Conservation (phyloP, 2,329 filamentous ascomycete genomes). For the Parastagonospora nodorum region DNA sequence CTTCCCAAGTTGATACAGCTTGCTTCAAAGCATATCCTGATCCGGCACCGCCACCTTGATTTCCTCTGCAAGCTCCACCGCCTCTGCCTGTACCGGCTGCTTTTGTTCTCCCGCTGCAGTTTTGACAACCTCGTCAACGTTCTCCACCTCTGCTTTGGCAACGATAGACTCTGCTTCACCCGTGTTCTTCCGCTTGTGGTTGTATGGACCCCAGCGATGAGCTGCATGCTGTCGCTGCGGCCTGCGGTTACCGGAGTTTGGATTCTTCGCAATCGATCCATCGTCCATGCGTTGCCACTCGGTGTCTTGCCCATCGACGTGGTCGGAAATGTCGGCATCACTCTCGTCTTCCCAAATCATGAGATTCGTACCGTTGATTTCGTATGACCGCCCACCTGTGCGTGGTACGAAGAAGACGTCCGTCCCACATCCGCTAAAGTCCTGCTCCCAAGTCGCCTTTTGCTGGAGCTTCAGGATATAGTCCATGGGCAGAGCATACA, state of each 20-base stretch:
- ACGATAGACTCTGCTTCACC: constrained; percentile 27
- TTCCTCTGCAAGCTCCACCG: background rate
- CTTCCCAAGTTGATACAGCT: background rate
- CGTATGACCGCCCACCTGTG: constrained; percentile 42
- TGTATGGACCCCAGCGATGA: constrained; percentile 43
- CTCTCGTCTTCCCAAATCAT: constrained; percentile 50
- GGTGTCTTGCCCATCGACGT: constrained; percentile 43
- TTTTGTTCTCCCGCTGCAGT: constrained; percentile 13
- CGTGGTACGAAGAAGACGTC: constrained; percentile 45
- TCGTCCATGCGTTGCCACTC: constrained; percentile 45
- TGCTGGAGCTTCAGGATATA: constrained; percentile 46
- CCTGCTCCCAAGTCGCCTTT: constrained; percentile 45
- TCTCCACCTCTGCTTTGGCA: constrained; percentile 25
- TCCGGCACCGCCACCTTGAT: constrained; percentile 12
- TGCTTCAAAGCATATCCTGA: constrained; percentile 21
- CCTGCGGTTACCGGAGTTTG: constrained; percentile 39
- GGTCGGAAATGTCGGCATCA: constrained; percentile 45
- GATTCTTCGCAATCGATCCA: constrained; percentile 45
- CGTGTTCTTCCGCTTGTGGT: constrained; percentile 32
- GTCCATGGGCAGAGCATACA: constrained; percentile 48
- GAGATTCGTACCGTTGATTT: constrained; percentile 46
- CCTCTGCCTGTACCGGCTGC: constrained; percentile 8
- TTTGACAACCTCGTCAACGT: constrained; percentile 9
- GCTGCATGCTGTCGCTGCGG: constrained; percentile 28
- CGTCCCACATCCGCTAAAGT: constrained; percentile 28